These are phyloP conservation scores for Miscanthus lutarioriparius DNA, from an alignment of 176 grass and related monocot genomes.

Conservation along the genomic window DNA sequence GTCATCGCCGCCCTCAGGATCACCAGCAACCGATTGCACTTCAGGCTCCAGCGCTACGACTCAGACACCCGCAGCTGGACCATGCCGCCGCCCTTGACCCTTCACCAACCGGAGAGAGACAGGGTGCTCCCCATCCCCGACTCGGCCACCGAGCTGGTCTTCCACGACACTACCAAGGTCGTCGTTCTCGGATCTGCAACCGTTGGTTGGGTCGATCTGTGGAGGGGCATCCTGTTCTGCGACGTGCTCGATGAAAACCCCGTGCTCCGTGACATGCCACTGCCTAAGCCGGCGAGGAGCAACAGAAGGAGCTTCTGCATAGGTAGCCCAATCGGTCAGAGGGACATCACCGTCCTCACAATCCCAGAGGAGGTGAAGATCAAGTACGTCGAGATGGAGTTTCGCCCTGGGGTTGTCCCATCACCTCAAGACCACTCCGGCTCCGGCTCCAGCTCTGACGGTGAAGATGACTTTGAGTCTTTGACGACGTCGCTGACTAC, in stretches of 20 bases:
- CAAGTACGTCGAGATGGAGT: neutral
- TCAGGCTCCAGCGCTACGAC: neutral
- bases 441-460: neutral
- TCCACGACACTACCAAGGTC: neutral
- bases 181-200: neutral
- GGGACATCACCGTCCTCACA: neutral
- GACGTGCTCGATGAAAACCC: neutral
- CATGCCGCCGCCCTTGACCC: neutral
- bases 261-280: constrained; percentile 8
- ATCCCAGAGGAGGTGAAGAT: neutral
- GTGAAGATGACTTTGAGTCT: neutral
- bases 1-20: neutral
- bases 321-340: neutral
- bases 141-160: neutral
- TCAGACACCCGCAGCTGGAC: neutral
- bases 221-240: constrained; percentile 18
- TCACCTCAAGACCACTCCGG: neutral
- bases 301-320: neutral
- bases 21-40: neutral
- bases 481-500: neutral
- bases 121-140: neutral
- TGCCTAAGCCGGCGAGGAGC: neutral
- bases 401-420: neutral
- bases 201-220: constrained; percentile 12
- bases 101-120: neutral